Evolutionary conservation across 805 yeast genomes (phyloP), one percentile per base, ranked within the genome.

Genomic region (Ogataea nakhonphanomensis): DNA sequence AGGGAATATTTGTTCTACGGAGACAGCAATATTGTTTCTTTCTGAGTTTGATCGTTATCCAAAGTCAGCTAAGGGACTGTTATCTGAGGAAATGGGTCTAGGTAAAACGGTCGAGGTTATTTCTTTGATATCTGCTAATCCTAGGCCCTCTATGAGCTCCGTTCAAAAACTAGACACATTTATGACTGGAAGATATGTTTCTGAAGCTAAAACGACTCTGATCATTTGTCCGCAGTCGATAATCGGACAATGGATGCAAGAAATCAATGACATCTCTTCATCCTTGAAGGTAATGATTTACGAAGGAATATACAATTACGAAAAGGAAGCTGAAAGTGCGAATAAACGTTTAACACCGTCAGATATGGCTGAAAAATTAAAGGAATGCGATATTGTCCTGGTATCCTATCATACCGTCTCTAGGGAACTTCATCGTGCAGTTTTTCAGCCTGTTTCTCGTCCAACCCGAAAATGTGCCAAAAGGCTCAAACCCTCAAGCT

Each of bases 51-150:
- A 51, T 1, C 36, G 37, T 12, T 20, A 33, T 4, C 39, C 33
- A 8, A 50, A 53, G 7, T 53, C 55, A 2, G 80, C 75, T 0
- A 69, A 72, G 36, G 96, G 95, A 0, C 64, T 93, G 7, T 60
- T 93, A 25, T 84, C 93, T 1, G 99, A 91, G 54, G 99, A 93
- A 61, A 93, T 93, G 99, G 99, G 99, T 0, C 70, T 93, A 7
- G 99, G 99, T 0, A 93, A 93, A 56, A 91, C 99, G 0, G 79
- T 93, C 4, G 99, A 93, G 58, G 69, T 89, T 10, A 68, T 86
- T 2, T 69, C 95, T 0, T 64, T 91, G 28, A 63, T 84, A 0
- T 55, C 79, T 2, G 54, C 80, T 35, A 83, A 93, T 57, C 79
- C 67, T 24, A 63, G 96, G 11, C 69, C 72, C 0, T 22, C 15